A percentile compares a stretch with the other conserved stretches of the same genome.
These are phyloP conservation scores for Cenchrus purpureus DNA, from an alignment of 176 grass and related monocot genomes.

Conservation along the genomic window DNA sequence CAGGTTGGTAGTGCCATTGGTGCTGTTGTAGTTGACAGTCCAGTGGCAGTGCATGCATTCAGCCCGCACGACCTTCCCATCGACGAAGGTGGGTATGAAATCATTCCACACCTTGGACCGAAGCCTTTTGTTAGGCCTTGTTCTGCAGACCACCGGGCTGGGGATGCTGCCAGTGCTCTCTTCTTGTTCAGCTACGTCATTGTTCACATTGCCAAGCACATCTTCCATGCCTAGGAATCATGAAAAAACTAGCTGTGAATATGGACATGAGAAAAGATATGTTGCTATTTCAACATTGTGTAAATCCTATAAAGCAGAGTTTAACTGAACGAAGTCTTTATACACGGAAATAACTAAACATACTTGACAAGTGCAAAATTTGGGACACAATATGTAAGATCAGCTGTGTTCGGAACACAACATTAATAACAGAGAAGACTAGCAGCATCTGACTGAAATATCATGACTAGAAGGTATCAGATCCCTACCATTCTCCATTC, in stretches of 20 bases:
- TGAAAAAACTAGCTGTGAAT: neutral
- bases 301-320: neutral
- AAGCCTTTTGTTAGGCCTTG: slow-evolving; percentile 21
- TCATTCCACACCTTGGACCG: slow-evolving; percentile 41
- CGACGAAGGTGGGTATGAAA: slow-evolving; percentile 35
- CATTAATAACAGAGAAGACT: neutral
- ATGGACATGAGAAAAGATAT: neutral
- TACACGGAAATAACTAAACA: neutral
- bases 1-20: slow-evolving; percentile 13
- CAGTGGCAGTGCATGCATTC: slow-evolving; percentile 40
- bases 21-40: slow-evolving; percentile 3
- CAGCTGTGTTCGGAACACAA: neutral
- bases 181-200: slow-evolving; percentile 21
- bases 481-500: neutral
- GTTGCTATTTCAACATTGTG: neutral
- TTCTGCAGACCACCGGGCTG: neutral
- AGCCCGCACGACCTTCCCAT: neutral
- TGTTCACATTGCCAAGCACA: neutral
- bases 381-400: neutral
- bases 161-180: slow-evolving; percentile 28
- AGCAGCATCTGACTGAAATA: neutral
- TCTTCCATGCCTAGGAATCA: slow-evolving; percentile 31
- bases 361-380: neutral
- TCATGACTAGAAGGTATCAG: neutral
- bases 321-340: neutral